Conservation (phyloP, 1,139 yeast species). For the Yarrowia galli region DNA sequence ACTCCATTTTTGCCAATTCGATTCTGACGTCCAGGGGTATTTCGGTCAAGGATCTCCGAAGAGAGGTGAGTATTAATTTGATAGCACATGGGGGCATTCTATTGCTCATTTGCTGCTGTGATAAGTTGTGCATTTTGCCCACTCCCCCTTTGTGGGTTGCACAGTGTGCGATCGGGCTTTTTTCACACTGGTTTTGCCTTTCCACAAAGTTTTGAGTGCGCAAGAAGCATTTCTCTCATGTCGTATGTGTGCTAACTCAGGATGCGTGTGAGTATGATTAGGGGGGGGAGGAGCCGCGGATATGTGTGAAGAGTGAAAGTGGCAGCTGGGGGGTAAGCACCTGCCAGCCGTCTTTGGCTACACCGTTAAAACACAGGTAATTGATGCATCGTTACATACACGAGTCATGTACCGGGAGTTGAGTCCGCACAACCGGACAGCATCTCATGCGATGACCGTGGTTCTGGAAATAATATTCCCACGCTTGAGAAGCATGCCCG, state of each 20-base stretch:
- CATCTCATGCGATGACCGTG: background rate
- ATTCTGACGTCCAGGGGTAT: background rate
- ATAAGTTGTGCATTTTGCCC: too few species aligned
- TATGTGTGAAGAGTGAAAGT: background rate
- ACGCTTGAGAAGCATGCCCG: slow-evolving; percentile 1
- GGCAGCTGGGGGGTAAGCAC: background rate
- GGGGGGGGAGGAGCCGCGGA: too few species aligned
- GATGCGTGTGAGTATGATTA: slow-evolving; percentile 5
- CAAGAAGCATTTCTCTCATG: slow-evolving; percentile 2
- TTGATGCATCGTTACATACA: background rate
- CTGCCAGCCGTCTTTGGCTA: background rate
- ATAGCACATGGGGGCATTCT: too few species aligned
- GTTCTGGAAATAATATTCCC: slow-evolving; percentile 32
- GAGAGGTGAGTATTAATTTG: background rate
- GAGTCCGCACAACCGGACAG: background rate
- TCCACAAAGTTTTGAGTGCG: background rate
- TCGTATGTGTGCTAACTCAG: slow-evolving; percentile 6
- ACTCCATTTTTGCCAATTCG: background rate
- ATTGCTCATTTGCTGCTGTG: too few species aligned
- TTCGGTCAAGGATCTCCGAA: background rate
- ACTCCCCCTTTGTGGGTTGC: too few species aligned
- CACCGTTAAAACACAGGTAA: background rate
- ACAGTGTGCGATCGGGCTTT: background rate
- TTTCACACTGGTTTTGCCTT: background rate
- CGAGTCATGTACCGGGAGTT: background rate